Percentiles rank a stretch among this genome's conserved stretches.
These are phyloP conservation scores for Usnea hakonensis DNA, from an alignment of 495 filamentous ascomycete genomes.

Conservation along the genomic window DNA sequence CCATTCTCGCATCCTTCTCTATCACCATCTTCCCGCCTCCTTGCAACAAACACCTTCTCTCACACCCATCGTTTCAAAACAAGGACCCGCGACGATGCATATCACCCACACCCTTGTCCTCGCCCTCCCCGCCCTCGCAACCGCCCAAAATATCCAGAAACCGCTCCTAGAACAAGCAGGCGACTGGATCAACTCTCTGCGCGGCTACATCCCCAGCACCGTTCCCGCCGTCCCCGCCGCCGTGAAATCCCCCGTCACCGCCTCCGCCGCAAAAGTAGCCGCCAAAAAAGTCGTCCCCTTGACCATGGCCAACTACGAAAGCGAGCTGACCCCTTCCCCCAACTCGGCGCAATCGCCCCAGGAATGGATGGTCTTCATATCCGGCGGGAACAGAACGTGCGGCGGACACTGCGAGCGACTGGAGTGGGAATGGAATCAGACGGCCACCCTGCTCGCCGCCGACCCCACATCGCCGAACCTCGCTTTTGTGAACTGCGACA, in stretches of 20 bases:
- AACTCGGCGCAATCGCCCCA: slow-evolving; percentile 47
- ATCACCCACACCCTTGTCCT: slow-evolving; percentile 56
- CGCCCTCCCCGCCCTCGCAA: slow-evolving; percentile 60
- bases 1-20: background rate
- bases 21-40: background rate
- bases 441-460: slow-evolving; percentile 57
- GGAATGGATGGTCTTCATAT: slow-evolving; percentile 76
- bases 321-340: slow-evolving; percentile 52
- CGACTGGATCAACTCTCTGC: slow-evolving; percentile 55
- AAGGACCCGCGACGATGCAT: slow-evolving; percentile 53
- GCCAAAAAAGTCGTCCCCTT: slow-evolving; percentile 50
- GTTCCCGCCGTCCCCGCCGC: slow-evolving; percentile 32
- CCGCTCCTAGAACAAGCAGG: slow-evolving; percentile 61
- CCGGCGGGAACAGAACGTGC: slow-evolving; percentile 84
- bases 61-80: background rate
- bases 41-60: background rate
- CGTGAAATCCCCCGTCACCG: slow-evolving; percentile 33
- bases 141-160: slow-evolving; percentile 61
- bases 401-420: slow-evolving; percentile 47
- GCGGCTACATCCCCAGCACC: slow-evolving; percentile 51
- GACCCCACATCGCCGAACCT: slow-evolving; percentile 62
- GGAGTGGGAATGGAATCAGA: slow-evolving; percentile 55
- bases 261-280: slow-evolving; percentile 44
- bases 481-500: slow-evolving; percentile 70
- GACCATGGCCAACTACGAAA: slow-evolving; percentile 65